Evolutionary conservation across 2,329 filamentous ascomycete species (phyloP), one percentile per base, ranked within the genome.

Genomic region (Claviceps quebecensis): DNA sequence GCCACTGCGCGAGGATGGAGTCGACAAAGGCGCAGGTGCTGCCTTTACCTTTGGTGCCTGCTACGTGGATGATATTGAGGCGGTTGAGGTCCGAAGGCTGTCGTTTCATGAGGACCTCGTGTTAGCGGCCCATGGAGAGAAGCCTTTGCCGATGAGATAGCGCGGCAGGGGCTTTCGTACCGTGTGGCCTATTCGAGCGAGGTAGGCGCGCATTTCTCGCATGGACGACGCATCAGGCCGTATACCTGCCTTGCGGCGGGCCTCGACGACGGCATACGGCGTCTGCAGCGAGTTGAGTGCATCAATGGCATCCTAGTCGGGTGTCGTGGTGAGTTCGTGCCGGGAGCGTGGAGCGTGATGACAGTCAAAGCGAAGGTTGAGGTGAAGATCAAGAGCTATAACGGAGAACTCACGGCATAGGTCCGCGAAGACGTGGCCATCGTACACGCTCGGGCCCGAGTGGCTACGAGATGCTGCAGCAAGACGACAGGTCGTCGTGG

Each of bases 221-320:
- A 93, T 81, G 8, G 86, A 72, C 52, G 74, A 73, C 54, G 80
- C 74, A 66, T 93, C 86, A 60, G 86, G 81, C 29, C 75, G 77
- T 55, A 81, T 72, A 19, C 87, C 86, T 17, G 84, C 84, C 64
- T 86, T 86, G 51, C 81, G 77, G 49, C 93, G 82, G 48, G 84
- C 81, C 63, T 95, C 82, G 17, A 96, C 78, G 49, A 88, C 77
- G 47, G 84, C 79, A 63, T 84, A 91, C 49, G 95, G 94, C 43
- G 86, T 88, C 67, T 98, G 93, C 48, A 97, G 80, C 45, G 87
- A 85, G 67, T 97, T 97, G 62, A 97, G 78, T 40, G 86, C 81
- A 58, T 81, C 74, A 56, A 97, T 82, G 47, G 91, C 93, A 65
- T 93, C 88, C 88, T 95, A 57, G 2, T 22, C 14, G 39, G 26